These are phyloP conservation scores for Poa annua DNA, from an alignment of 176 grass and related monocot genomes.

Conservation along the genomic window DNA sequence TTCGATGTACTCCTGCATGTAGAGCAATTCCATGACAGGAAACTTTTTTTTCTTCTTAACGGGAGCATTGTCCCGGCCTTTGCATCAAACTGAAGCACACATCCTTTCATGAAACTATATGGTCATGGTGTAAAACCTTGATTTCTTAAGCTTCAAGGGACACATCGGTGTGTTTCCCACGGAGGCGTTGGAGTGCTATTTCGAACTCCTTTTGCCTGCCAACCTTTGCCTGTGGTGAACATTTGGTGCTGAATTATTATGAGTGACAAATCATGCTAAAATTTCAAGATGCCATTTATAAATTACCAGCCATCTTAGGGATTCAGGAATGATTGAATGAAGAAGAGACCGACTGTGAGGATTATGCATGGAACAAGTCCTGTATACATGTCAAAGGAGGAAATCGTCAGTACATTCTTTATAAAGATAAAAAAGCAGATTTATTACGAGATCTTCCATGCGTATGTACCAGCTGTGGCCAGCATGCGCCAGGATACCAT, in stretches of 20 bases:
- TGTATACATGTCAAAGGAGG: background rate
- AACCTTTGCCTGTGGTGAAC: slow-evolving; percentile 49
- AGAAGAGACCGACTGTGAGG: slow-evolving; percentile 53
- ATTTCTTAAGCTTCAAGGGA: slow-evolving; percentile 57
- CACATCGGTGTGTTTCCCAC: slow-evolving; percentile 51
- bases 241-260: background rate
- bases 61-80: too few relatives aligned
- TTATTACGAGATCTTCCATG: background rate
- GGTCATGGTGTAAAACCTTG: slow-evolving; percentile 18
- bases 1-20: slow-evolving; percentile 52
- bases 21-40: background rate
- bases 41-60: too few relatives aligned
- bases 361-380: slow-evolving; percentile 60
- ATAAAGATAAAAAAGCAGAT: background rate
- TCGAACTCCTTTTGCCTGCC: slow-evolving; percentile 57
- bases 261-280: background rate
- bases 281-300: background rate
- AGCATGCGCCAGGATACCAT: slow-evolving; percentile 54
- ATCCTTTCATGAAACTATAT: too few relatives aligned
- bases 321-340: slow-evolving; percentile 75
- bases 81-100: too few relatives aligned
- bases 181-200: slow-evolving; percentile 47
- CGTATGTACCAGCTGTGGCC: slow-evolving; percentile 38
- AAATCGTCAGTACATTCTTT: background rate
- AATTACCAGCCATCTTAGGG: slow-evolving; percentile 68